These are phyloP conservation scores for Lactarius akahatsu DNA, from an alignment of 768 basidiomycete species.

Conservation along the genomic window DNA sequence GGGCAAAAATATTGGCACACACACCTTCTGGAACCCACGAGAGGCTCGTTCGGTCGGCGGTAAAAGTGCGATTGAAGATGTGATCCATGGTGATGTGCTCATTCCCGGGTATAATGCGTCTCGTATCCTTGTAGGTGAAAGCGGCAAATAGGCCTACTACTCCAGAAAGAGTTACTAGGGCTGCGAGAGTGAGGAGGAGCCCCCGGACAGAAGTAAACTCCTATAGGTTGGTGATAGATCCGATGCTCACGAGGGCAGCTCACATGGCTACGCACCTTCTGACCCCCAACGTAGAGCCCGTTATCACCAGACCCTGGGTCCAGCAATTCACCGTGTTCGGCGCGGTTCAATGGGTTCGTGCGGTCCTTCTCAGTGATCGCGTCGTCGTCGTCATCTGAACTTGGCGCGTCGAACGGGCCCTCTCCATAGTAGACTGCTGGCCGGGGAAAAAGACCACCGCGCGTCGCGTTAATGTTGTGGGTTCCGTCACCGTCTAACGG, in stretches of 20 bases:
- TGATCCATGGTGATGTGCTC: conserved; percentile 83
- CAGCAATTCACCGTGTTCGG: conserved; percentile 33
- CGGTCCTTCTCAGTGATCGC: conserved; percentile 50
- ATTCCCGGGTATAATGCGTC: conserved; percentile 52
- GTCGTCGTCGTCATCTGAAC: conserved; percentile 72
- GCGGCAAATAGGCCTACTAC: conserved; percentile 80
- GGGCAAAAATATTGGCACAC: conserved; percentile 28
- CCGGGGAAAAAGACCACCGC: conserved; percentile 12
- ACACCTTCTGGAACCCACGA: conserved; percentile 93
- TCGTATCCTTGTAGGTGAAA: conserved; percentile 59
- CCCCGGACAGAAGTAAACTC: conserved; percentile 55
- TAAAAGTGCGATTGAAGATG: conserved; percentile 90
- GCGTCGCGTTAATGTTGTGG: neutral
- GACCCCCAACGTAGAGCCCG: conserved; percentile 39
- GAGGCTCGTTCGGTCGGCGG: conserved; percentile 45
- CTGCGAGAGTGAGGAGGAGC: conserved; percentile 59
- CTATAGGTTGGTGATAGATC: conserved; percentile 34
- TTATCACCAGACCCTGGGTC: conserved; percentile 34
- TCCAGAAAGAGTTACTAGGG: conserved; percentile 59
- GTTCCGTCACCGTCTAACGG: neutral
- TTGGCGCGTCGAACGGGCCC: conserved; percentile 73
- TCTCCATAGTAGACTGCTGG: conserved; percentile 63
- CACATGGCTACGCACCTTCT: conserved; percentile 36
- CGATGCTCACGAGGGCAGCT: conserved; percentile 8
- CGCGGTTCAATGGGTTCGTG: conserved; percentile 32